Evolutionary conservation across 2,329 filamentous ascomycete species (phyloP), one percentile per base, ranked within the genome.

Genomic region (Arthroderma uncinatum): DNA sequence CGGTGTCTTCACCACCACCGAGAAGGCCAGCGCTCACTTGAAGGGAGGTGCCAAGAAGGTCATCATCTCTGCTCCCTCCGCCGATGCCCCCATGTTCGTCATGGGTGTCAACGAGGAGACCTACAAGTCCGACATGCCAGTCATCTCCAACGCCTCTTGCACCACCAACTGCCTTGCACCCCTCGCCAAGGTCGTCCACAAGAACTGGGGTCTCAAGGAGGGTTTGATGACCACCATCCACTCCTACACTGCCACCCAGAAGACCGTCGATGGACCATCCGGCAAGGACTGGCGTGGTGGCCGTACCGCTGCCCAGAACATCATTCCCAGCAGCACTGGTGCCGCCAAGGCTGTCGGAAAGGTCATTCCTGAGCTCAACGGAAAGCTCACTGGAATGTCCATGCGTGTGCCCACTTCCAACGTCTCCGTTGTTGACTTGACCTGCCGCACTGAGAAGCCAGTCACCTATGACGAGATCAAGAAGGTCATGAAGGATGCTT

Each of bases 151-250:
- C 82, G 93, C 93, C 70, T 97, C 93, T 68, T 97, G 93, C 89
- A 98, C 93, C 76, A 97, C 93, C 83, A 98, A 98, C 89, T 97
- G 93, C 86, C 80, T 98, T 78, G 93, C 93, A 76, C 93, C 93
- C 74, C 87, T 98, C 65, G 93, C 93, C 81, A 98, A 97, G 88
- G 90, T 97, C 73, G 84, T 98, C 80, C 81, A 98, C 84, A 92
- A 97, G 83, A 94, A 96, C 78, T 98, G 86, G 82, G 86, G 82
- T 77, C 93, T 98, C 75, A 78, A 96, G 72, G 93, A 98, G 84
- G 93, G 92, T 83, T 86, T 97, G 71, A 98, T 98, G 93, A 97
- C 93, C 79, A 98, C 93, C 67, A 84, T 97, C 76, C 93, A 98
- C 87, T 96, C 93, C 71, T 97, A 97, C 87, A 97, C 93, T 70